Percentiles rank a stretch among this genome's conserved stretches.
Conservation (phyloP, 2,329 filamentous ascomycete genomes). For the Cordyceps farinosa region DNA sequence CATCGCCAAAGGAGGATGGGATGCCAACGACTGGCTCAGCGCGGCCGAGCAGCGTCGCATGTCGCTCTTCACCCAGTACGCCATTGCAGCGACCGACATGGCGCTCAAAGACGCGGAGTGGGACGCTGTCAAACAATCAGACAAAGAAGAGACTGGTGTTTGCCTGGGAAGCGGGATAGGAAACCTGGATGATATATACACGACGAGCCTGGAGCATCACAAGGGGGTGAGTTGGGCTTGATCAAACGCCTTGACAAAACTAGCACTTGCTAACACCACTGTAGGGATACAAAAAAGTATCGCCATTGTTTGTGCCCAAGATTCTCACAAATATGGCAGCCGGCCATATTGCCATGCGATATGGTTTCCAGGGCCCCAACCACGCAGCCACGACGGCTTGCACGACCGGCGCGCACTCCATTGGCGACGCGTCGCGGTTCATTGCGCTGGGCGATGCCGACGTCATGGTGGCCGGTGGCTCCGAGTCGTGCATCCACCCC, state of each 20-base stretch:
- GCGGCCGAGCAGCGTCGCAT: conserved; percentile 66
- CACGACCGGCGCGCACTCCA: conserved; percentile 90
- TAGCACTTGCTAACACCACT: background rate
- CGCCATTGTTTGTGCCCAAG: conserved; percentile 87
- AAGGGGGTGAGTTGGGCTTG: conserved; percentile 54
- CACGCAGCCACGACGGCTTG: conserved; percentile 92
- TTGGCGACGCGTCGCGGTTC: conserved; percentile 90
- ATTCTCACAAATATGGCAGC: conserved; percentile 93
- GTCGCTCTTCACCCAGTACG: conserved; percentile 90
- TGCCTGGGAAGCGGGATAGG: conserved; percentile 95
- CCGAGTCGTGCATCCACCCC: conserved; percentile 94
- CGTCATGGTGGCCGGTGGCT: conserved; percentile 93
- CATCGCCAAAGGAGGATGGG: conserved; percentile 45
- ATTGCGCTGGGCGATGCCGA: conserved; percentile 89
- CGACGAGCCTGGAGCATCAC: conserved; percentile 73
- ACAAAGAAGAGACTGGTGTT: conserved; percentile 77
- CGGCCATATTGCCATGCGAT: conserved; percentile 89
- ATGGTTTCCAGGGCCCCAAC: conserved; percentile 86
- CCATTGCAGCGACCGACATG: conserved; percentile 80
- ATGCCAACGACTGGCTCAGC: conserved; percentile 51
- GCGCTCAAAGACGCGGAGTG: conserved; percentile 80
- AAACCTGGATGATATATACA: conserved; percentile 86
- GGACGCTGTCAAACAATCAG: conserved; percentile 56
- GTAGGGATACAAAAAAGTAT: conserved; percentile 88
- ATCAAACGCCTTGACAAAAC: background rate